Evolutionary conservation across 805 yeast species (phyloP).

Genomic region (Kurtzmaniella cleridarum): DNA sequence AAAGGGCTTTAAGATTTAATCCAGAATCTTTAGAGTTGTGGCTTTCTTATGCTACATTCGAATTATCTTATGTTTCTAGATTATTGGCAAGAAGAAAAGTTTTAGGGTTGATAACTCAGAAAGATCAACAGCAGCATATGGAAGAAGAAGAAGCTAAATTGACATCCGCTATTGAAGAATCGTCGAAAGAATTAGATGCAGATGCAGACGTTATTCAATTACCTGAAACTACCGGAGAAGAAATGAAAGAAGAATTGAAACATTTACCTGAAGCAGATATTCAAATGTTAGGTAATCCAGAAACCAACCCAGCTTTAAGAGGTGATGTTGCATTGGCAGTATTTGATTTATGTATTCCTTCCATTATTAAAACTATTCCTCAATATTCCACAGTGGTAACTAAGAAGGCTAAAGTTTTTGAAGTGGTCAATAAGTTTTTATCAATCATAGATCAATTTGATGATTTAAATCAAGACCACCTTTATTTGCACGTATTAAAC

Average conservation of each 20-base stretch:
- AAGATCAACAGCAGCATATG: slow-evolving; percentile 53
- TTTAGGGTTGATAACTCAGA: slow-evolving; percentile 69
- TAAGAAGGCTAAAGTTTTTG: slow-evolving; percentile 36
- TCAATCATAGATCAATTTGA: slow-evolving; percentile 62
- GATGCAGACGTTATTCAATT: slow-evolving; percentile 36
- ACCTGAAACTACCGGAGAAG: slow-evolving; percentile 47
- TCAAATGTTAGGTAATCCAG: slow-evolving; percentile 80
- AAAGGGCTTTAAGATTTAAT: slow-evolving; percentile 80
- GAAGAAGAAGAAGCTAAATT: slow-evolving; percentile 22
- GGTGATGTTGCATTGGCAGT: slow-evolving; percentile 44
- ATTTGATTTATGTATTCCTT: slow-evolving; percentile 31
- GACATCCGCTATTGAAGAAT: slow-evolving; percentile 25
- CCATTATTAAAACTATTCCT: slow-evolving; percentile 21
- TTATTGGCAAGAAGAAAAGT: slow-evolving; percentile 78
- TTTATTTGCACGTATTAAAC: slow-evolving; percentile 59
- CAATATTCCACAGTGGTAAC: slow-evolving; percentile 16
- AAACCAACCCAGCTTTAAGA: slow-evolving; percentile 66
- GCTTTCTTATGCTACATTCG: slow-evolving; percentile 84
- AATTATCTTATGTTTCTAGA: slow-evolving; percentile 78
- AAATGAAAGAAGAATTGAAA: slow-evolving; percentile 56
- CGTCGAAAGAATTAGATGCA: slow-evolving; percentile 18
- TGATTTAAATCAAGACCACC: slow-evolving; percentile 61
- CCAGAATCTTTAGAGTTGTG: slow-evolving; percentile 68
- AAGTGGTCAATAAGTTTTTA: slow-evolving; percentile 39
- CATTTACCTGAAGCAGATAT: slow-evolving; percentile 83